Base-by-base conservation (phyloP, 1,284 basidiomycete species). In the Wallemia hederae region DNA sequence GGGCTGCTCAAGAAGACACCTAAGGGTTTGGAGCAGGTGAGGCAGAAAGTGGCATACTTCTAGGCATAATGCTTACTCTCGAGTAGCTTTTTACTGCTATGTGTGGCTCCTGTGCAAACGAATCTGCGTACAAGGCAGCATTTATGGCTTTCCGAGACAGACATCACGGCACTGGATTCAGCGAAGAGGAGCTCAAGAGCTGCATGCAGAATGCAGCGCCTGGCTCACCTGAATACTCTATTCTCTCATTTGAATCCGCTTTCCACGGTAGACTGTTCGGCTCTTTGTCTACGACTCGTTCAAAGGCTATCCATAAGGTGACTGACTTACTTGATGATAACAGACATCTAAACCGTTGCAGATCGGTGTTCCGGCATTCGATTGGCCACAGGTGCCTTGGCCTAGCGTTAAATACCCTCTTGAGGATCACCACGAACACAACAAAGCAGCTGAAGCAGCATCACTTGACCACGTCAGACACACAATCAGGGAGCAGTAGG, bases 361-460 rank as follows among this genome's bases (percentile, higher is more conserved):
- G 69, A 66, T 77, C 63, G 76, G 76, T 66, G 73, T 78, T 26
- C 76, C 76, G 14, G 74, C 76, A 0, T 77, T 77, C 66, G 74
- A 77, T 68, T 76, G 74, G 76, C 76, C 76, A 0, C 70, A 70
- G 26, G 74, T 73, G 0, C 66, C 72, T 14, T 78, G 74, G 71
- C 76, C 76, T 0, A 63, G 71, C 19, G 65, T 76, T 62, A 72
- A 74, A 66, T 78, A 78, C 67, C 76, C 76, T 0, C 66, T 77
- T 17, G 68, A 69, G 2, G 67, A 74, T 60, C 64, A 71, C 64
- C 68, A 64, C 9, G 62, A 66, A 9, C 74, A 74, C 62, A 74
- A 78, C 66, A 67, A 67, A n/a, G 68, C 70, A 61, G 73, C 70
- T 14, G 73, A 75, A 63, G 64, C 65, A 57, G 61, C 60, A 24